Percentiles rank a stretch among this genome's conserved stretches.
phyloP scores from a whole-genome alignment of 768 basidiomycete species.

The Suillus clintonianus region DNA sequence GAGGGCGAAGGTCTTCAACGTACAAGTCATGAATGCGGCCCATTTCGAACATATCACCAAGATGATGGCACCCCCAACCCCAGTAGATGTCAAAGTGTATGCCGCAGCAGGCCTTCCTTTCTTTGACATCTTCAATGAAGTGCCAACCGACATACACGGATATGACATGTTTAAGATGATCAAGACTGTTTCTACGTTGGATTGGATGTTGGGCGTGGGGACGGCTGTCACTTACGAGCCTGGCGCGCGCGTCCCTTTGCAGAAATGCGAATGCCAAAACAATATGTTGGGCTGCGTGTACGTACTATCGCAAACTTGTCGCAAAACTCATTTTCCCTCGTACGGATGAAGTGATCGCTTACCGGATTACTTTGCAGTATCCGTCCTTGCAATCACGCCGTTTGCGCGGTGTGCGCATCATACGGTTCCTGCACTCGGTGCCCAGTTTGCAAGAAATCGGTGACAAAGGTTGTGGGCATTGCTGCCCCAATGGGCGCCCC shows the following conservation, averaged over 20 bases:
- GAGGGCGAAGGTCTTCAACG: background rate
- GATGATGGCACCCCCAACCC: background rate
- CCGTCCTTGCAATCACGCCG: background rate
- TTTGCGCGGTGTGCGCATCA: background rate
- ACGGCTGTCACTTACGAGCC: background rate
- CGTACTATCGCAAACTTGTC: background rate
- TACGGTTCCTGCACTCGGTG: background rate
- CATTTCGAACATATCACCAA: background rate
- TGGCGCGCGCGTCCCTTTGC: background rate
- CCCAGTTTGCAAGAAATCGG: background rate
- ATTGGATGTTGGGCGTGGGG: background rate
- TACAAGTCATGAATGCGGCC: background rate
- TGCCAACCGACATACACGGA: background rate
- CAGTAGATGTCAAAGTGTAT: background rate
- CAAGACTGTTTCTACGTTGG: background rate
- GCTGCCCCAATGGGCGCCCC: background rate
- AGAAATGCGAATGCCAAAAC: background rate
- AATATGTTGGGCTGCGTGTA: conserved; percentile 1
- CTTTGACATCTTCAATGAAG: conserved; percentile 1
- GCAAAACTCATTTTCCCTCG: background rate
- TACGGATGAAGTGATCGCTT: background rate
- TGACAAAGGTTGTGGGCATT: background rate
- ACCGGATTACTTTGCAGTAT: background rate
- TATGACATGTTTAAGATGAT: background rate
- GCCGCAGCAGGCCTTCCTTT: background rate